Evolutionary conservation across 768 basidiomycete species (phyloP).

Genomic region (Neoboletus subvelutipes): DNA sequence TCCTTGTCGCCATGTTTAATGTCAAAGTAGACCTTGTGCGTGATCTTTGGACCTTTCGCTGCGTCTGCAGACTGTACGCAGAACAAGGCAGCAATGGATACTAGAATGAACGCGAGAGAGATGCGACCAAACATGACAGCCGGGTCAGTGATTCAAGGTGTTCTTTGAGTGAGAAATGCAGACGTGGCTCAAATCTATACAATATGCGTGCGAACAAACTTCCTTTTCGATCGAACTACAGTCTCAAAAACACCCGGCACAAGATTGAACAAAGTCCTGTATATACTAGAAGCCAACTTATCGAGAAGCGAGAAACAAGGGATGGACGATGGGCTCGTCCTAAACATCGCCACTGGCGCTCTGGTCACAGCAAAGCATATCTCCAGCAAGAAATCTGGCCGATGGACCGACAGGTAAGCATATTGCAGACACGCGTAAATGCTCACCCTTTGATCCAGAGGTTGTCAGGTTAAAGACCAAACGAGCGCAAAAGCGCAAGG

Average conservation of each 20-base stretch:
- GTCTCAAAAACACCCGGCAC: background rate
- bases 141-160: constrained; percentile 2
- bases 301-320: background rate
- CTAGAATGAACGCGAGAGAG: constrained; percentile 58
- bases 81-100: constrained; percentile 68
- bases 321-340: constrained; percentile 75
- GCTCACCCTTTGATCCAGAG: constrained; percentile 5
- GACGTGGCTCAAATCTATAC: constrained; percentile 21
- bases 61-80: constrained; percentile 74
- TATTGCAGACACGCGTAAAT: background rate
- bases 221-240: constrained; percentile 14
- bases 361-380: constrained; percentile 28
- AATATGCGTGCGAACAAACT: constrained; percentile 23
- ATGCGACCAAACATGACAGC: constrained; percentile 56
- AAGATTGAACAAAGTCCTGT: too few species aligned
- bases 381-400: constrained; percentile 52
- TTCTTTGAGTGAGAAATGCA: constrained; percentile 12
- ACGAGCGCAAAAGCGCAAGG: constrained; percentile 63
- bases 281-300: background rate
- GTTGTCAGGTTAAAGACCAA: constrained; percentile 67
- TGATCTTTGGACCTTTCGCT: constrained; percentile 84
- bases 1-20: constrained; percentile 88
- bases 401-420: constrained; percentile 76
- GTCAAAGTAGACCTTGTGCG: constrained; percentile 93
- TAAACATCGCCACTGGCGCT: constrained; percentile 60